phyloP scores from a whole-genome alignment of 129 eudicot genomes.

The Rutidosis leptorrhynchoides region DNA sequence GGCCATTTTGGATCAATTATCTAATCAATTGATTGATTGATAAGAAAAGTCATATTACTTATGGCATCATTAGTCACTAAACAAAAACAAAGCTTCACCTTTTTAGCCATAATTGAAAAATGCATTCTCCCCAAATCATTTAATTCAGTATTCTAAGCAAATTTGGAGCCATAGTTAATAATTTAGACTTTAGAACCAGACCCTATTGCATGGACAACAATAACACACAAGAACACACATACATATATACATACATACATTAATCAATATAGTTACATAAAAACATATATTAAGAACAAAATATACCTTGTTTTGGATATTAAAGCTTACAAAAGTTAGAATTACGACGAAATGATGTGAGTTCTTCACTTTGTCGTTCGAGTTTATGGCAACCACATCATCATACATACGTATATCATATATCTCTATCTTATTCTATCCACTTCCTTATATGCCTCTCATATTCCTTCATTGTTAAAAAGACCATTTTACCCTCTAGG shows the following conservation, averaged over 20 bases:
- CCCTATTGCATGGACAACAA: constrained; percentile 11
- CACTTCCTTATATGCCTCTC: constrained; percentile 39
- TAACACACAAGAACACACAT: neutral
- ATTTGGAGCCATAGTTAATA: neutral
- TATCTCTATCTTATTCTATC: constrained; percentile 32
- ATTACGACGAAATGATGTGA: constrained; percentile 28
- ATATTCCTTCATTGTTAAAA: constrained; percentile 5
- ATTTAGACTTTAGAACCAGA: neutral
- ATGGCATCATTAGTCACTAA: neutral
- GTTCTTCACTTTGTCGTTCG: constrained; percentile 2
- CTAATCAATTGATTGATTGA: too few relatives aligned
- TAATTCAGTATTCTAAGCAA: constrained; percentile 12
- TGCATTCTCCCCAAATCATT: constrained; percentile 19
- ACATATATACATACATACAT: neutral
- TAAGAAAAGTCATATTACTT: neutral
- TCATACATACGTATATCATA: constrained; percentile 16
- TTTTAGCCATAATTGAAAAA: neutral
- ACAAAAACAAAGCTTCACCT: neutral
- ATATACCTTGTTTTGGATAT: constrained; percentile 36
- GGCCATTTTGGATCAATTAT: too few relatives aligned
- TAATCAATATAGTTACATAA: neutral
- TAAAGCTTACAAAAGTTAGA: constrained; percentile 16
- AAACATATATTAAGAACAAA: neutral
- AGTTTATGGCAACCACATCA: constrained; percentile 40
- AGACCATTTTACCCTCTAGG: constrained; percentile 31